These are phyloP conservation scores for Hypoxylon rickii DNA, from an alignment of 495 filamentous ascomycete genomes.

Conservation along the genomic window DNA sequence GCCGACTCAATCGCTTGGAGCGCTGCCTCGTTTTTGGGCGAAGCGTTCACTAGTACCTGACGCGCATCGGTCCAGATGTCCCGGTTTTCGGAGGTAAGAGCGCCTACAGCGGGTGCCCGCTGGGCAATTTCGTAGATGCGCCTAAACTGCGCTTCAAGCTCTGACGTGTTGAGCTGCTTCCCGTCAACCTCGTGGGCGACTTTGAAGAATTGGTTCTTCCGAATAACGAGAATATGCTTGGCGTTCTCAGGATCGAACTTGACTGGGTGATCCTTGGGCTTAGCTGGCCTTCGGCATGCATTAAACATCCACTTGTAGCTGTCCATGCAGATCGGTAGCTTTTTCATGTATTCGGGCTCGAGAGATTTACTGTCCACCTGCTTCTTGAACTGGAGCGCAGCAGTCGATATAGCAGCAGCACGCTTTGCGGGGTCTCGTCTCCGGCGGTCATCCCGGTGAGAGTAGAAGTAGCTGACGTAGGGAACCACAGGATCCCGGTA, in stretches of 20 bases:
- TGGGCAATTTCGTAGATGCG: slow-evolving; percentile 78
- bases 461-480: slow-evolving; percentile 99
- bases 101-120: slow-evolving; percentile 74
- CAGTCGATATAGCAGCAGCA: slow-evolving; percentile 85
- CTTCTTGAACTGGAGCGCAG: slow-evolving; percentile 89
- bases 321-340: slow-evolving; percentile 94
- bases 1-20: slow-evolving; percentile 85
- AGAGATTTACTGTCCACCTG: slow-evolving; percentile 81
- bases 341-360: slow-evolving; percentile 98
- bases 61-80: slow-evolving; percentile 91
- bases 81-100: slow-evolving; percentile 88
- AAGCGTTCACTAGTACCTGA: slow-evolving; percentile 71
- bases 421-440: slow-evolving; percentile 88
- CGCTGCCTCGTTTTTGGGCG: slow-evolving; percentile 73
- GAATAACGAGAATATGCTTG: slow-evolving; percentile 84
- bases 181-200: slow-evolving; percentile 75
- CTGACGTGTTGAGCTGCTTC: slow-evolving; percentile 78
- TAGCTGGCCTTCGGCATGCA: slow-evolving; percentile 81
- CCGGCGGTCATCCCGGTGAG: slow-evolving; percentile 89
- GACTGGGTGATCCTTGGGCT: slow-evolving; percentile 77
- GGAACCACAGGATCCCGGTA: slow-evolving; percentile 97
- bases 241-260: slow-evolving; percentile 77
- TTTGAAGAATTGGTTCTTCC: slow-evolving; percentile 98
- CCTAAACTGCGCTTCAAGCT: slow-evolving; percentile 87
- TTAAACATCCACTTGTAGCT: slow-evolving; percentile 99